Evolutionary conservation across 306 rosid species (phyloP), one percentile per base, ranked within the genome.

Genomic region (Inga oerstediana): DNA sequence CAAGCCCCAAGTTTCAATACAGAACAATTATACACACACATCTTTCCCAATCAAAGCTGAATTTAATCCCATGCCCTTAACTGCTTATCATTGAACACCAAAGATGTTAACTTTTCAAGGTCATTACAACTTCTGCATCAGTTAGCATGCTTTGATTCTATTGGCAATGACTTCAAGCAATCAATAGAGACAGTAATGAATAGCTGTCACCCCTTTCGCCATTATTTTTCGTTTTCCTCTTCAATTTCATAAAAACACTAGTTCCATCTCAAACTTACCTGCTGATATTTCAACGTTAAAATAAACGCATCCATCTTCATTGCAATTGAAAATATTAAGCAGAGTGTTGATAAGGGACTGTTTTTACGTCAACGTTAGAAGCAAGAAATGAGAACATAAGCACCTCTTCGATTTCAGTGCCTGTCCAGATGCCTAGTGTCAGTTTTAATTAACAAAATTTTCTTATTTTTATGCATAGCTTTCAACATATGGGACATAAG

Each of bases 141-240:
- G 19, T 30, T 3, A 74, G 27, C 27, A 62, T 15, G 44, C 62
- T 49, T 74, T 74, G 43, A 27, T 48, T 48, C 17, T 16, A 46
- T 27, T 27, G 44, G 48, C 22, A 73, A 73, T 27, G 59, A 72
- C 77, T n/a, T 48, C 58, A 72, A 72, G 41, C 77, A 72, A 46
- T 45, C 61, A 72, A 46, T 24, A 46, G 59, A 45, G 46, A 27
- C 15, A 75, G 41, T 72, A 66, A 66, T 17, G 78, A 71, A 74
- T 74, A 85, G 83, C 62, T 56, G 17, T 9, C 19, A 54, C 44
- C 80, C 24, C 59, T 75, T 58, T 17, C 8, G n/a, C 20, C 72
- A 34, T 54, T 39, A 0, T 22, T 17, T 35, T 12, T 20, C 65
- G 32, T 32, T 52, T 70, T 41, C 79, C 12, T 32, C 49, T 56